Evolutionary conservation across 176 grass and related monocot genomes (phyloP).

Genomic region (Bromus sterilis): DNA sequence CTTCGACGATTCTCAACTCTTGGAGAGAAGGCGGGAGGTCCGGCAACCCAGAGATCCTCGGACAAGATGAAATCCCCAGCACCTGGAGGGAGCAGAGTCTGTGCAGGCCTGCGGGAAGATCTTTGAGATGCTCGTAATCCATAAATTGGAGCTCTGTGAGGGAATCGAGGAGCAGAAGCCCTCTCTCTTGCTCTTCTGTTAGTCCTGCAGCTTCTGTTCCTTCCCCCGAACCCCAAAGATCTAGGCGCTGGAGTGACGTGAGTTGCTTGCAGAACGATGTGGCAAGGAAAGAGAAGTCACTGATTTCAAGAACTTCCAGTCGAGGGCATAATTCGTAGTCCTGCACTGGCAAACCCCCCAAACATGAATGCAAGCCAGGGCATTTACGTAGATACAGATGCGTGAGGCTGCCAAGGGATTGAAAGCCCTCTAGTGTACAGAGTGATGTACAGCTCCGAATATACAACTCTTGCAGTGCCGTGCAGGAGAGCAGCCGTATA

Average conservation of each 20-base stretch:
- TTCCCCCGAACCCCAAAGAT: fast-evolving
- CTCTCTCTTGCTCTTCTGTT: neutral
- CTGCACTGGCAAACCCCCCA: neutral
- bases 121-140: fast-evolving
- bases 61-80: neutral
- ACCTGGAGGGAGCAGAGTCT: neutral
- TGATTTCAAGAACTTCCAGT: neutral
- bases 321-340: neutral
- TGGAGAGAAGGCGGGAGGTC: neutral
- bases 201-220: neutral
- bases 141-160: fast-evolving
- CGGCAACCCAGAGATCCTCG: neutral
- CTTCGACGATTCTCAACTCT: fast-evolving
- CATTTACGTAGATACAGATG: fast-evolving
- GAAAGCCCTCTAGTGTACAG: neutral
- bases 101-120: neutral
- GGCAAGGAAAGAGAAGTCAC: neutral
- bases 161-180: neutral
- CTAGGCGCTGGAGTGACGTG: neutral
- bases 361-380: neutral
- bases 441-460: neutral
- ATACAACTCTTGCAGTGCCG: neutral
- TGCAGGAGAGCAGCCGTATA: too few species aligned
- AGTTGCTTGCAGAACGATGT: neutral
- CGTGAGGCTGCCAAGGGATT: neutral